These are phyloP conservation scores for Mimosa bimucronata DNA, from an alignment of 306 rosid genomes.

Conservation along the genomic window DNA sequence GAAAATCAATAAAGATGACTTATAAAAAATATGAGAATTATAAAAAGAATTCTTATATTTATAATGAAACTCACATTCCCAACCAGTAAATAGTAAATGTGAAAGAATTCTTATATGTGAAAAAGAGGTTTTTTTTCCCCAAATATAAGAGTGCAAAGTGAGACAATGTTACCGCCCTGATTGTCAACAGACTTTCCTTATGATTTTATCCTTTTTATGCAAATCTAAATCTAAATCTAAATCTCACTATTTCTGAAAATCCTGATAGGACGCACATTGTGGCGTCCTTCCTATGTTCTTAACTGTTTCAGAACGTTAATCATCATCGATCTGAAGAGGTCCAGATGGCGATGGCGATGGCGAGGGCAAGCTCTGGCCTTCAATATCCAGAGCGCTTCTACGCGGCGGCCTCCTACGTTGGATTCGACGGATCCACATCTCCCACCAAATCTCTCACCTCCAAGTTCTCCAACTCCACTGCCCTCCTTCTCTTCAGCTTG, in stretches of 20 bases:
- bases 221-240: background rate
- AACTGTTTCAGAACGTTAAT: background rate
- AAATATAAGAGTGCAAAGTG: background rate
- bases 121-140: too few species aligned
- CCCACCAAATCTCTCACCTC: conserved; percentile 75
- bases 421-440: conserved; percentile 86
- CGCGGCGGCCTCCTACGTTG: conserved; percentile 87
- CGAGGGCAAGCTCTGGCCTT: conserved; percentile 81
- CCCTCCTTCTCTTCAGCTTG: conserved; percentile 80
- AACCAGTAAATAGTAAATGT: too few species aligned
- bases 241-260: background rate
- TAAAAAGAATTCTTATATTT: too few species aligned
- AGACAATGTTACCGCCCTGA: background rate
- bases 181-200: background rate
- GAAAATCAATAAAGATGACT: too few species aligned
- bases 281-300: background rate
- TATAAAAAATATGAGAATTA: too few species aligned
- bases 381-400: conserved; percentile 94
- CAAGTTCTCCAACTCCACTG: conserved; percentile 73
- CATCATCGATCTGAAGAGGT: conserved; percentile 19
- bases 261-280: background rate
- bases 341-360: conserved; percentile 52
- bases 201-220: background rate
- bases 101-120: too few species aligned
- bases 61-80: too few species aligned